Evolutionary conservation across 2,329 filamentous ascomycete genomes (phyloP), one percentile per base, ranked within the genome.

Genomic region (Alternaria atra): DNA sequence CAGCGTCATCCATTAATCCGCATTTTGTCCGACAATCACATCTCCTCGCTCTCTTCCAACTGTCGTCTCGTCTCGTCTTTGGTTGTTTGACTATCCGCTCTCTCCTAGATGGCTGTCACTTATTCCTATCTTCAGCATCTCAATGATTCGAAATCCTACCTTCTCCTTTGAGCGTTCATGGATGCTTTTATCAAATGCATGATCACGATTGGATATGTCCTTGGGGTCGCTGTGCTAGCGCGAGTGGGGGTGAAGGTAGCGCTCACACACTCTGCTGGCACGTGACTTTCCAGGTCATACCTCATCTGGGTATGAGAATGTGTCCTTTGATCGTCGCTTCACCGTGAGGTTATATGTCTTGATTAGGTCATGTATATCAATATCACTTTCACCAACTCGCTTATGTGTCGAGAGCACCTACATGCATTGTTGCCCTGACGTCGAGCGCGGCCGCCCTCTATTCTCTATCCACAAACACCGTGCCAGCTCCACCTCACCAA

Each of bases 391-490:
- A 40, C 23, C 43, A 5, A 8, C 4, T 23, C 9, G 30, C 4
- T 42, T 35, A 4, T 34, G 52, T 27, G 32, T 51, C 12, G 39
- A 53, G 44, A 23, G 44, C 35, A 29, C 34, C 29, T 59, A 39
- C 53, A 34, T 47, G n/a, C 40, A 23, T 54, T 39, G 35, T 50
- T 55, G 32, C n/a, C n/a, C 43, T n/a, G 8, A n/a, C 20, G 25
- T 23, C 35, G 39, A 44, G 35, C 27, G 32, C 40, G 20, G 46
- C 46, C 58, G 50, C 61, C 55, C 43, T 40, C 34, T 34, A n/a
- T 10, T 12, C n/a, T 30, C 46, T 4, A 30, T 46, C 32, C 37
- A 55, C 44, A 44, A 46, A 48, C 29, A 47, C 34, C 1, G 25
- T 23, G 15, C 13, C 4, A 42, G 35, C 52, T 54, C 37, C 44